Evolutionary conservation across 2,329 filamentous ascomycete genomes (phyloP), one percentile per base, ranked within the genome.

Genomic region (Dothideomycetes sp.): DNA sequence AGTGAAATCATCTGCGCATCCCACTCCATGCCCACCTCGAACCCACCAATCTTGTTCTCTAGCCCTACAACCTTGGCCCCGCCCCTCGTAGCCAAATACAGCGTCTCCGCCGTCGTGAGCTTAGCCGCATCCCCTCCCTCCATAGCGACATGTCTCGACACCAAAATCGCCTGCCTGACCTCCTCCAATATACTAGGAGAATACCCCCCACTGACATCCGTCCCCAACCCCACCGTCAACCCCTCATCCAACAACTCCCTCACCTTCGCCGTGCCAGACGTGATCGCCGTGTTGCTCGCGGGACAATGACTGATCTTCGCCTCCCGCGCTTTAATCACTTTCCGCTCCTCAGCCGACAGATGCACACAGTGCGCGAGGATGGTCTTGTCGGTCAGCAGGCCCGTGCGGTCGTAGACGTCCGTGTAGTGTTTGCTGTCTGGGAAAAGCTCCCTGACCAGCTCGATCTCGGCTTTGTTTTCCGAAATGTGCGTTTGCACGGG

Each of bases 181-280:
- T 85, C 79, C 48, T 91, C 84, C 0, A 96, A 72, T 8, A 96
- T 74, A 45, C 77, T 84, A 0, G 84, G 72, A 40, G 78, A 84
- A 57, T 89, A 95, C 0, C 91, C 91, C 3, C 89, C 91, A 50
- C 77, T 84, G 42, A 96, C 78, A 58, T 98, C 91, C 0, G 89
- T 96, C 0, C 91, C 91, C 0, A 98, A 64, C 0, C 91, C 89
- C 4, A 95, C 78, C 0, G 75, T 77, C 34, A 96, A 70, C 0
- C 84, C 86, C 38, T 72, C 70, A 16, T 86, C 73, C 38, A 94
- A 68, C 49, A 94, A 58, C 60, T 73, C 73, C 14, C 89, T 71
- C 2, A 98, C 80, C 3, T 75, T 77, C 7, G 84, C 84, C 36
- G 79, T 72, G 0, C 91, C 91, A 19, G 78, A 85, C 1, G 84